Conservation (phyloP, 768 basidiomycete species). For the Leucosporidium yakuticum region DNA sequence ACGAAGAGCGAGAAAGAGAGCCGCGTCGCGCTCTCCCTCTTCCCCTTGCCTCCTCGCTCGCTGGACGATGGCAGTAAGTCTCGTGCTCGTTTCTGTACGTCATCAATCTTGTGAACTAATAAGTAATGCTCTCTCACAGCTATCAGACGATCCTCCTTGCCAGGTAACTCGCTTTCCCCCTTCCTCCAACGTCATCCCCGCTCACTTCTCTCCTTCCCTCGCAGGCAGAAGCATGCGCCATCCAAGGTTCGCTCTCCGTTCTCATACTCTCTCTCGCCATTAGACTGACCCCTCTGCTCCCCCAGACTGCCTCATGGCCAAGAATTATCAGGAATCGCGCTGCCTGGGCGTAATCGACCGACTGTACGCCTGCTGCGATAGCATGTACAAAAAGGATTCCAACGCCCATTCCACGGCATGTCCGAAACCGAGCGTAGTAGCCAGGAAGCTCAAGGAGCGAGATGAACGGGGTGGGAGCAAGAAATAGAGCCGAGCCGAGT, state of each 20-base stretch:
- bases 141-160: no score
- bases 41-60: neutral
- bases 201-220: no score
- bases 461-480: neutral
- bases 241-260: slow-evolving; percentile 14
- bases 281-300: no score
- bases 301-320: slow-evolving; percentile 20
- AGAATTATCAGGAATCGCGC: slow-evolving; percentile 14
- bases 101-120: no score
- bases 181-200: no score
- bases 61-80: no score
- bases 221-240: slow-evolving; percentile 29
- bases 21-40: neutral
- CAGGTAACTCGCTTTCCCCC: no score
- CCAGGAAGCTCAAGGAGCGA: slow-evolving; percentile 9
- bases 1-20: no score
- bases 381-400: slow-evolving; percentile 8
- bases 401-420: slow-evolving; percentile 7
- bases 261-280: no score
- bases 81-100: no score
- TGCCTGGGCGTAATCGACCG: slow-evolving; percentile 4
- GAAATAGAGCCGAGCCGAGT: neutral
- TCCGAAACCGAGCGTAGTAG: slow-evolving; percentile 5
- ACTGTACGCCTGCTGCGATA: slow-evolving; percentile 21
- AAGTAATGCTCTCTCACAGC: no score